These are phyloP conservation scores for Auriscalpium orientale DNA, from an alignment of 768 basidiomycete genomes.

Conservation along the genomic window DNA sequence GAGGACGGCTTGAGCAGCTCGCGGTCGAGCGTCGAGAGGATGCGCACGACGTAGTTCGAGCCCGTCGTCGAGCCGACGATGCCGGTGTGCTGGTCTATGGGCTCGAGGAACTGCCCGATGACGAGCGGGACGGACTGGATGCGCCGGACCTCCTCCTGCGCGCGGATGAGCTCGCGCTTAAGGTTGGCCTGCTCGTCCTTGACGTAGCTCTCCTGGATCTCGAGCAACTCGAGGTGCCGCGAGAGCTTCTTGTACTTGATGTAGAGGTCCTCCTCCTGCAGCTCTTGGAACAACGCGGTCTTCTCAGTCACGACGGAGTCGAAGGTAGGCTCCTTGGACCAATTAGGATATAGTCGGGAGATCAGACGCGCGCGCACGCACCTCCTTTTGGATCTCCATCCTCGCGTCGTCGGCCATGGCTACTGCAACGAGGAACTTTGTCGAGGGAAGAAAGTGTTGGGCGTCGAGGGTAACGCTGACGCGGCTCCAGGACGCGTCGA, in stretches of 20 bases:
- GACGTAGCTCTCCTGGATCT: constrained; percentile 93
- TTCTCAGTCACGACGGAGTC: constrained; percentile 86
- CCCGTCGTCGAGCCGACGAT: constrained; percentile 98
- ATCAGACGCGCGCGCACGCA: constrained; percentile 27
- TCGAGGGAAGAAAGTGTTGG: constrained; percentile 3
- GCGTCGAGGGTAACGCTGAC: constrained; percentile 7
- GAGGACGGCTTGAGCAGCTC: constrained; percentile 96
- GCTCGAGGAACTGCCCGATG: constrained; percentile 98
- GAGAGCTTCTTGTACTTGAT: constrained; percentile 96
- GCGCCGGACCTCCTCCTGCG: constrained; percentile 98
- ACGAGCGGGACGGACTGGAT: constrained; percentile 98
- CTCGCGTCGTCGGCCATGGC: constrained; percentile 80
- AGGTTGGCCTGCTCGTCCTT: constrained; percentile 98
- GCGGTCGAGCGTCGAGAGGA: constrained; percentile 92
- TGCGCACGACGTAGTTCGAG: constrained; percentile 96
- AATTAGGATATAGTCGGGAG: background rate
- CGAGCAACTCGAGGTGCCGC: constrained; percentile 91
- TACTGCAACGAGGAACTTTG: background rate
- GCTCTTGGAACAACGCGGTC: constrained; percentile 75
- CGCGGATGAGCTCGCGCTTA: constrained; percentile 95
- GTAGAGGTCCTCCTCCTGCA: constrained; percentile 89
- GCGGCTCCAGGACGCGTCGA: constrained; percentile 11
- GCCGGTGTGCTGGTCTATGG: constrained; percentile 94
- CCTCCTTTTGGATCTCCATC: constrained; percentile 77
- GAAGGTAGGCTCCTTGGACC: constrained; percentile 76